Conservation (phyloP, 179 eudicot genomes). For the Sideroxylon spinosum region DNA sequence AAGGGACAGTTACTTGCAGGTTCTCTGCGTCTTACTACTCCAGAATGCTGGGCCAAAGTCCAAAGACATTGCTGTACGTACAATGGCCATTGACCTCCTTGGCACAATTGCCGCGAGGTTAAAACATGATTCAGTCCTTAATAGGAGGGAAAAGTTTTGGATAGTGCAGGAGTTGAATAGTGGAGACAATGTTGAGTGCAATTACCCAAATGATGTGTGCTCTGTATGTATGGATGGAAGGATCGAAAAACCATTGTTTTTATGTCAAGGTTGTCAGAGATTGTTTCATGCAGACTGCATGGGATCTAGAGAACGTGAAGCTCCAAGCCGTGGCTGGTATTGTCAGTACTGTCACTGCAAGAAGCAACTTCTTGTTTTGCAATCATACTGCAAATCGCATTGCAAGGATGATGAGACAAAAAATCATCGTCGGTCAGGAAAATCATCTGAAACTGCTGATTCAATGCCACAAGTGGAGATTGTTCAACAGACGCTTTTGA, state of each 20-base stretch:
- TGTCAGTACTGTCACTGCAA: conserved; percentile 71
- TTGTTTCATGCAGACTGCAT: conserved; percentile 78
- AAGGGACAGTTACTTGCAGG: conserved; percentile 54
- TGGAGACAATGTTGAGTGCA: conserved; percentile 30
- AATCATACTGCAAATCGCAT: conserved; percentile 63
- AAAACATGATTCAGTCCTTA: conserved; percentile 75
- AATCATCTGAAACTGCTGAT: conserved; percentile 37
- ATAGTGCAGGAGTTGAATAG: conserved; percentile 54
- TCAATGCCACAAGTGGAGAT: conserved; percentile 55
- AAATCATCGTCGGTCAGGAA: conserved; percentile 27
- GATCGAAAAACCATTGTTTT: conserved; percentile 46
- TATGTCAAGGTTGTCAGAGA: conserved; percentile 82
- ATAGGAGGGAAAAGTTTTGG: conserved; percentile 68
- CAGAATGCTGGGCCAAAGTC: conserved; percentile 97
- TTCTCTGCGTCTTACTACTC: conserved; percentile 90
- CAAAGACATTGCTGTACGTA: conserved; percentile 74
- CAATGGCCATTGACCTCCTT: conserved; percentile 88
- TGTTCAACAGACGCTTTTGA: conserved; percentile 88
- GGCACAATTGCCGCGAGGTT: conserved; percentile 93
- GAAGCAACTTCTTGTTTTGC: conserved; percentile 67
- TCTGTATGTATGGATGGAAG: conserved; percentile 63
- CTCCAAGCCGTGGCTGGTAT: conserved; percentile 52
- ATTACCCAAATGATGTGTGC: conserved; percentile 51
- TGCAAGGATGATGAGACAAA: conserved; percentile 41
- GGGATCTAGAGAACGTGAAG: conserved; percentile 65